Base-by-base conservation (phyloP, 2,329 filamentous ascomycete species). In the Monilinia laxa region DNA sequence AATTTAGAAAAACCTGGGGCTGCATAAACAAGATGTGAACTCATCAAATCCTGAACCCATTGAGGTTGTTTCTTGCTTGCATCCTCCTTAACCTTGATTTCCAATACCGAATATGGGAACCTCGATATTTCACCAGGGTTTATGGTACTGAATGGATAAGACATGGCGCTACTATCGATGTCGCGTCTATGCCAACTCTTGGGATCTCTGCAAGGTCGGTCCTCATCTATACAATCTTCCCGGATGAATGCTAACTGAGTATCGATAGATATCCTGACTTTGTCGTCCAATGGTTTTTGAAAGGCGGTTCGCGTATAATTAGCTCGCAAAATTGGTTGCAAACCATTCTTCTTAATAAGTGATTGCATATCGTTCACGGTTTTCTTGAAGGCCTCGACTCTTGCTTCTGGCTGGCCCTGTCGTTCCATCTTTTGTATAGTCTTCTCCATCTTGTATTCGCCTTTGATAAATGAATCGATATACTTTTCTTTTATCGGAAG, bases 281-380 rank as follows among this genome's bases (percentile, higher is more conserved):
- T 90, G 77, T 96, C 88, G 76, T 99, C 93, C 18, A 91, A 87
- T 7, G 95, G 95, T 71, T 97, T 97, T 79, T 99, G 95, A 81
- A 98, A 99, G 0, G 95, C 95, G 0, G 93, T 96, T 69, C 95
- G 90, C 51, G 89, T 91, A 77, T 98, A 98, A 79, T 96, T 97
- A 70, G 95, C 95, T 62, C 95, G 88, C 64, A 99, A 79, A 42
- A 97, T 85, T 6, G 95, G 95, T 76, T 94, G 87, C 20, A 99
- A 82, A 65, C 90, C 85, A 74, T 91, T 87, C 58, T 90, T 84
- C 74, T 87, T 85, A 76, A 97, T 87, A 73, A 96, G 94, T 0
- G 83, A 81, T 76, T 97, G 92, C 52, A 98, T 91, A 68, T 89
- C 86, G 57, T 87, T 82, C 20, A 94, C 90, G 3, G 90, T 89